phyloP scores from a whole-genome alignment of 2,329 filamentous ascomycete genomes.

The Claviceps sp. region DNA sequence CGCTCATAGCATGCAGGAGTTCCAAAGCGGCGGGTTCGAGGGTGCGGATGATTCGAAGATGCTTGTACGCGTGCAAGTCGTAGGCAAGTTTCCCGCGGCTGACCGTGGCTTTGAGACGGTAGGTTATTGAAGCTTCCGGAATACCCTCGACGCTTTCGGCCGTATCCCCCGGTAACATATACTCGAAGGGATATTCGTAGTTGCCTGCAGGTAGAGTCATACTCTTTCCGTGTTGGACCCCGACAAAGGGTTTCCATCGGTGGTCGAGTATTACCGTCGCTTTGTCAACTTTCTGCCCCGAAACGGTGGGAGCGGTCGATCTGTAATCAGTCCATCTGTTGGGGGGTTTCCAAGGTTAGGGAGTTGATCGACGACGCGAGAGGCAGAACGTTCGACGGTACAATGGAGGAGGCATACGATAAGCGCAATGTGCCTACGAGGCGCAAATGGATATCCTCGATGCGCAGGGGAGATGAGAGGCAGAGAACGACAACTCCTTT shows the following conservation, averaged over 20 bases:
- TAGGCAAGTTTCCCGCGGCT: slow-evolving; percentile 78
- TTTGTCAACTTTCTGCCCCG: slow-evolving; percentile 46
- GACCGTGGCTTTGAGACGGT: slow-evolving; percentile 82
- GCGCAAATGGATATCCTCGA: slow-evolving; percentile 61
- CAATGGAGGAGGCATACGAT: slow-evolving; percentile 35
- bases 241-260: slow-evolving; percentile 54
- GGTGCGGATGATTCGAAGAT: slow-evolving; percentile 64
- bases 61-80: slow-evolving; percentile 70
- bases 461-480: slow-evolving; percentile 51
- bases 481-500: slow-evolving; percentile 65
- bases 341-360: slow-evolving; percentile 5
- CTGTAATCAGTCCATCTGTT: slow-evolving; percentile 37
- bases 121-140: slow-evolving; percentile 73
- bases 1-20: slow-evolving; percentile 78
- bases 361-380: not conserved
- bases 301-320: slow-evolving; percentile 43
- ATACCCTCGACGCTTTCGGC: slow-evolving; percentile 88
- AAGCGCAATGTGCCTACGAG: slow-evolving; percentile 54
- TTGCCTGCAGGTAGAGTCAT: slow-evolving; percentile 56
- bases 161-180: slow-evolving; percentile 55
- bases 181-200: slow-evolving; percentile 73
- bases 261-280: slow-evolving; percentile 51
- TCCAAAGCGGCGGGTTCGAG: slow-evolving; percentile 64
- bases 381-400: slow-evolving; percentile 1
- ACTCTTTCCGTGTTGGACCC: slow-evolving; percentile 36